Evolutionary conservation across 1,139 yeast species (phyloP), one percentile per base, ranked within the genome.

Genomic region (Yarrowia galli): DNA sequence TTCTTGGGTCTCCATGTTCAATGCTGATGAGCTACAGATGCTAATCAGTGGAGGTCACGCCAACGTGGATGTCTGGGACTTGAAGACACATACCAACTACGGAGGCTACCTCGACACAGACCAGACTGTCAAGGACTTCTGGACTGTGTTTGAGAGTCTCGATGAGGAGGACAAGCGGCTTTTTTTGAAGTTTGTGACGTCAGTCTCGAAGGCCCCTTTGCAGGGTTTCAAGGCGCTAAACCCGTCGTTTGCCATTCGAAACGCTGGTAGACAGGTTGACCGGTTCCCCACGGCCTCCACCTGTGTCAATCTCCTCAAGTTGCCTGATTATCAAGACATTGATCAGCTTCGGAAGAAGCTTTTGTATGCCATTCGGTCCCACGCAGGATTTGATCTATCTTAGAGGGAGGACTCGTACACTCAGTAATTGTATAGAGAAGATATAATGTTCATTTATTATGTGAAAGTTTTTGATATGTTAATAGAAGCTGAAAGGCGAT

Each of bases 221-320:
- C 81, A 91, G 36, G 99, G 99, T 0, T 95, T 95, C 76, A 82
- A 83, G 3, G 86, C 87, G 9, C 81, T 96, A 67, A 79, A 79
- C 45, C 99, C 99, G 0, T 82, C 82, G 68, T 92, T 95, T 79
- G 97, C 97, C 1, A 89, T 95, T 61, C 79, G 92, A 64, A 87
- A 87, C 73, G 84, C 89, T 1, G 97, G 97, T 0, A 67, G 72
- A 12, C 73, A 75, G 1, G 71, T 69, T 23, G 82, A 83, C 9
- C 80, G 97, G 53, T 80, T 95, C 56, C 99, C 99, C 0, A 92
- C 98, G 0, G 91, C 98, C 0, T 87, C 97, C 0, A 95, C 99
- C 0, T 95, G 99, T 81, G 92, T 92, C 35, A 96, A 95, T 75
- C 78, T 95, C 69, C 80, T 95, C 70, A 92, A 90, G 74, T 78